These are phyloP conservation scores for Beta macrorhiza DNA, from an alignment of 179 eudicot species.

Conservation along the genomic window DNA sequence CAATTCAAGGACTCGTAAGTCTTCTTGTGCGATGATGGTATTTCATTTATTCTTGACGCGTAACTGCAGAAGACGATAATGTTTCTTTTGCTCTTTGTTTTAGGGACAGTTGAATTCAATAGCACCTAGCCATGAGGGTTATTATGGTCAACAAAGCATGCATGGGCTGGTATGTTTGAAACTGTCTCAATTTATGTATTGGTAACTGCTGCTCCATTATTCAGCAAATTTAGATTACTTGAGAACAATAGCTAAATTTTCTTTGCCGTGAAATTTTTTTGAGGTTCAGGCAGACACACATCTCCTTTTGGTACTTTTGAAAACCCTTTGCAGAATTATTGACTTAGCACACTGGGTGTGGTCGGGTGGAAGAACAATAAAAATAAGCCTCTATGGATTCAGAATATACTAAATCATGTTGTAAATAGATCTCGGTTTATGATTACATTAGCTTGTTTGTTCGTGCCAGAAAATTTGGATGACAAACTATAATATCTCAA, in stretches of 20 bases:
- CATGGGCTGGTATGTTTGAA: slow-evolving; percentile 57
- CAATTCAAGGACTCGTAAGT: slow-evolving; percentile 75
- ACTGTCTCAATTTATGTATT: neutral
- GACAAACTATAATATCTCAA: neutral
- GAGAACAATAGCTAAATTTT: neutral
- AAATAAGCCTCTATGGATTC: neutral
- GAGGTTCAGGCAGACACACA: neutral
- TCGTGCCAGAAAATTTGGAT: neutral
- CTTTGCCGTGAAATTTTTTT: neutral
- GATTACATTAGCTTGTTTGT: neutral
- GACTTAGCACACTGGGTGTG: too few relatives aligned
- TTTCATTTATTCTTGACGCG: neutral
- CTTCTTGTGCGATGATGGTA: slow-evolving; percentile 12
- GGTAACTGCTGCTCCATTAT: neutral
- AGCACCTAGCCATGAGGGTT: slow-evolving; percentile 71
- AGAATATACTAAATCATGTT: neutral
- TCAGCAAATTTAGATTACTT: neutral
- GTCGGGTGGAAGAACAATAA: too few relatives aligned
- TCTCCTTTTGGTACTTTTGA: neutral
- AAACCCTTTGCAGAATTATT: too few relatives aligned
- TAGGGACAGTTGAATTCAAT: slow-evolving; percentile 76
- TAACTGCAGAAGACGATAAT: neutral
- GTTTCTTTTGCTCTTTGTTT: slow-evolving; percentile 6
- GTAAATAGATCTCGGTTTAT: neutral
- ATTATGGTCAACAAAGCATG: slow-evolving; percentile 62